Base-by-base conservation (phyloP, 2,329 filamentous ascomycete genomes). In the Fusarium pilosicola region DNA sequence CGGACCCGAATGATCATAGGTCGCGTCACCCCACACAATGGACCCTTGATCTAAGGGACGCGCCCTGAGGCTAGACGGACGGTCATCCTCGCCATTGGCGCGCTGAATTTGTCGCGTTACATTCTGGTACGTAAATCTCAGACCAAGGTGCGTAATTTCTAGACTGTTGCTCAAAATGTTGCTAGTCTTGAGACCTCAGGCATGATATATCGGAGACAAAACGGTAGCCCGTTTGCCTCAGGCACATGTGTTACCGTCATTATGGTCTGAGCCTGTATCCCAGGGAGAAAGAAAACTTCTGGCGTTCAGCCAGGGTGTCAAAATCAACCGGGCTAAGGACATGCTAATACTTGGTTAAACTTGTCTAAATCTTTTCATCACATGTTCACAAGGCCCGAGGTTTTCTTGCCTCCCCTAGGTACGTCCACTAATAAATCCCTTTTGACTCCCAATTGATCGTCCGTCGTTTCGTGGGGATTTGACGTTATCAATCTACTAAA, bases 181-280 rank as follows among this genome's bases (percentile, higher is more conserved):
- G 14, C 41, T 34, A 30, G 32, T 18, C n/a, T 65, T 24, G 68
- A 62, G 56, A 71, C 73, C 73, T 77, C 71, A 77, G 74, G 75
- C 73, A 77, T 28, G 52, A 72, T 49, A 72, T 52, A 24, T 51
- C 24, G 34, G 45, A 32, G 57, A 36, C 48, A 70, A 66, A 73
- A 71, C 24, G 34, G 39, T 45, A 62, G 61, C 42, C 38, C 28
- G 7, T 38, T 45, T 78, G 80, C 80, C 81, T 82, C 59, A 82
- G 81, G 81, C 81, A 78, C 6, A 32, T 34, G 28, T 54, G 11
- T 45, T n/a, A 30, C 68, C 56, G 46, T 73, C 74, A 73, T 71
- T 64, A 52, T 76, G 71, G 71, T 38, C 64, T 66, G 62, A 76
- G 71, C 61, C 69, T 65, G 67, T 74, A 60, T 65, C 61, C 44